phyloP scores from a whole-genome alignment of 2,329 filamentous ascomycete genomes.

The Basipetospora sp. region DNA sequence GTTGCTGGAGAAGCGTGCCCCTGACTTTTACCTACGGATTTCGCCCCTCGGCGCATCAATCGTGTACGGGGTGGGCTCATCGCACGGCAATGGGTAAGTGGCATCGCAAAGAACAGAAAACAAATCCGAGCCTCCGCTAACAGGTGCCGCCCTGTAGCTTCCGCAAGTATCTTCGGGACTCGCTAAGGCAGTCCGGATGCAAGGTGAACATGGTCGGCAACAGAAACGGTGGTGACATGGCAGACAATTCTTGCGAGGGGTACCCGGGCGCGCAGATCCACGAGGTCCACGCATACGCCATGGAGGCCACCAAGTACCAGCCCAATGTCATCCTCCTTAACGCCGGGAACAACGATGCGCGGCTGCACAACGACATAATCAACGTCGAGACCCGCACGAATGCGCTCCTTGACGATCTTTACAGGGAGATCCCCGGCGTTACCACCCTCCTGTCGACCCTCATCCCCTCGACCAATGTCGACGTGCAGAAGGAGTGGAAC shows the following conservation, averaged over 20 bases:
- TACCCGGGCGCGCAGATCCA: conserved; percentile 27
- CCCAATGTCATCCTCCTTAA: conserved; percentile 14
- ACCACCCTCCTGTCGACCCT: conserved; percentile 11
- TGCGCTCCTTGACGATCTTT: conserved; percentile 9
- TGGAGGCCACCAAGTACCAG: neutral
- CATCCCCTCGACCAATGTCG: conserved; percentile 12
- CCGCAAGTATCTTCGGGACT: neutral
- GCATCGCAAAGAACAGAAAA: too few species aligned
- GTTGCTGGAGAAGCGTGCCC: too few species aligned
- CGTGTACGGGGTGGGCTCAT: conserved; percentile 16
- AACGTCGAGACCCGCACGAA: conserved; percentile 8
- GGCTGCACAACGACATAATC: conserved; percentile 7
- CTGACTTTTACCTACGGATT: conserved; percentile 12
- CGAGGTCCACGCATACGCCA: conserved; percentile 21
- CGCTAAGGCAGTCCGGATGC: neutral
- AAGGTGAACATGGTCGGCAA: neutral
- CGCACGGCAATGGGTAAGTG: conserved; percentile 13
- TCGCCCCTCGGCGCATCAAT: conserved; percentile 23
- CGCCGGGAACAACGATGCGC: conserved; percentile 13
- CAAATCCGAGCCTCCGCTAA: too few species aligned
- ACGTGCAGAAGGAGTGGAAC: conserved; percentile 15
- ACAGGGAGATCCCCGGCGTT: conserved; percentile 6
- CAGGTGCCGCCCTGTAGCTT: neutral
- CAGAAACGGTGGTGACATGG: neutral
- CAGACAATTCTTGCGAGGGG: conserved; percentile 26